Evolutionary conservation across 495 filamentous ascomycete species (phyloP).

Genomic region (Aspergillus haitiensis): DNA sequence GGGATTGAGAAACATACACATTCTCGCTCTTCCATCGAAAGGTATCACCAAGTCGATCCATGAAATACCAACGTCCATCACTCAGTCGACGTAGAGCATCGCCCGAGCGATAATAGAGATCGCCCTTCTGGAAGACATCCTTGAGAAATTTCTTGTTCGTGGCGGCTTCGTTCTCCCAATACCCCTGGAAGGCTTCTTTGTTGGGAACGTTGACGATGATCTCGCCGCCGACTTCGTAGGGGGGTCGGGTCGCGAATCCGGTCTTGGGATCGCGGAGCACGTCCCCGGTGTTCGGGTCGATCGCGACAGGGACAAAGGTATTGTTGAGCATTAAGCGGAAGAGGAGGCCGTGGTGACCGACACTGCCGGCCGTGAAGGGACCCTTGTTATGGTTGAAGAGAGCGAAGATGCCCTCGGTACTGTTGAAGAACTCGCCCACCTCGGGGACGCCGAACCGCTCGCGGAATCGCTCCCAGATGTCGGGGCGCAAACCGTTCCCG

Average conservation of each 20-base stretch:
- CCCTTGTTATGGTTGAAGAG: slow-evolving; percentile 59
- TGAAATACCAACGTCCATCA: slow-evolving; percentile 77
- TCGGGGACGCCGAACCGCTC: slow-evolving; percentile 61
- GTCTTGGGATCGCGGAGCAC: slow-evolving; percentile 64
- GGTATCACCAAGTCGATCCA: slow-evolving; percentile 76
- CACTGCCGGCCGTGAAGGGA: slow-evolving; percentile 59
- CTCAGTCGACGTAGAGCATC: slow-evolving; percentile 64
- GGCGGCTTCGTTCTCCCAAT: slow-evolving; percentile 65
- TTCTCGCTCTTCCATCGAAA: slow-evolving; percentile 87
- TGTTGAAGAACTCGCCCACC: slow-evolving; percentile 67
- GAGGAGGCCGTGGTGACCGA: slow-evolving; percentile 71
- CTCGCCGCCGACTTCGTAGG: slow-evolving; percentile 71
- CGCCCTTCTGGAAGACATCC: slow-evolving; percentile 72
- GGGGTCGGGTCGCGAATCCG: slow-evolving; percentile 61
- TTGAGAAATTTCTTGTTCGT: slow-evolving; percentile 67
- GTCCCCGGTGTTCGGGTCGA: slow-evolving; percentile 66
- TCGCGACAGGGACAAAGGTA: slow-evolving; percentile 62
- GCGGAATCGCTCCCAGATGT: slow-evolving; percentile 71
- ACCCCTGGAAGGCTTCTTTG: slow-evolving; percentile 64
- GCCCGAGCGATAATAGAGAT: slow-evolving; percentile 73
- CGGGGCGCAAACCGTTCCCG: slow-evolving; percentile 76
- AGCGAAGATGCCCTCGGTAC: slow-evolving; percentile 61
- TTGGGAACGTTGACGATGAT: slow-evolving; percentile 67
- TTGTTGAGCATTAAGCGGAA: slow-evolving; percentile 51
- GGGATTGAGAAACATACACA: slow-evolving; percentile 47